Percentiles rank a stretch among this genome's conserved stretches.
phyloP scores from a whole-genome alignment of 371 early-diverging fungal genomes.

The Lichtheimia ramosa region DNA sequence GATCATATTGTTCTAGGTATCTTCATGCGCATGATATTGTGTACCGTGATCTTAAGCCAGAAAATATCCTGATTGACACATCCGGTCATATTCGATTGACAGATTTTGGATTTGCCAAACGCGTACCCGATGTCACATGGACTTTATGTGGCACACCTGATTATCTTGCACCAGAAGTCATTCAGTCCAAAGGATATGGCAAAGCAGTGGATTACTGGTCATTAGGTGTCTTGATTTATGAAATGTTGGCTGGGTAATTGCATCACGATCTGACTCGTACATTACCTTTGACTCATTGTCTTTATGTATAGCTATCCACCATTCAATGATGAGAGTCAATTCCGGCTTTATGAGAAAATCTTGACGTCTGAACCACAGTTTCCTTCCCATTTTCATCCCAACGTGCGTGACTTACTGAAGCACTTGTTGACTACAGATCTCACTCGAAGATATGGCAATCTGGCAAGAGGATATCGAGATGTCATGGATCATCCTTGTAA shows the following conservation, averaged over 20 bases:
- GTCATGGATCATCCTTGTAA: slow-evolving; percentile 76
- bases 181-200: slow-evolving; percentile 93
- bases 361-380: slow-evolving; percentile 79
- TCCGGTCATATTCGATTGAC: slow-evolving; percentile 96
- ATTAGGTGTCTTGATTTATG: slow-evolving; percentile 94
- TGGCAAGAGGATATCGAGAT: slow-evolving; percentile 78
- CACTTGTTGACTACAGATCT: slow-evolving; percentile 84
- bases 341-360: slow-evolving; percentile 90
- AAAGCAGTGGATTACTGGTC: slow-evolving; percentile 98
- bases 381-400: slow-evolving; percentile 81
- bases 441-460: slow-evolving; percentile 88
- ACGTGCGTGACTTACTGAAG: slow-evolving; percentile 86
- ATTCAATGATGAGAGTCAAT: slow-evolving; percentile 90
- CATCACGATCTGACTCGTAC: neutral
- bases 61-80: slow-evolving; percentile 83
- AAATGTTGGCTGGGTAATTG: slow-evolving; percentile 82
- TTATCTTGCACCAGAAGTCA: slow-evolving; percentile 96
- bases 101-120: slow-evolving; percentile 98
- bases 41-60: slow-evolving; percentile 94
- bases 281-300: neutral
- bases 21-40: slow-evolving; percentile 87
- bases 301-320: slow-evolving; percentile 68
- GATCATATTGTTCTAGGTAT: slow-evolving; percentile 54
- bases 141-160: slow-evolving; percentile 97
- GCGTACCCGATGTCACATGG: slow-evolving; percentile 87